These are phyloP conservation scores for Guyanaporus albipodus DNA, from an alignment of 768 basidiomycete species.

Conservation along the genomic window DNA sequence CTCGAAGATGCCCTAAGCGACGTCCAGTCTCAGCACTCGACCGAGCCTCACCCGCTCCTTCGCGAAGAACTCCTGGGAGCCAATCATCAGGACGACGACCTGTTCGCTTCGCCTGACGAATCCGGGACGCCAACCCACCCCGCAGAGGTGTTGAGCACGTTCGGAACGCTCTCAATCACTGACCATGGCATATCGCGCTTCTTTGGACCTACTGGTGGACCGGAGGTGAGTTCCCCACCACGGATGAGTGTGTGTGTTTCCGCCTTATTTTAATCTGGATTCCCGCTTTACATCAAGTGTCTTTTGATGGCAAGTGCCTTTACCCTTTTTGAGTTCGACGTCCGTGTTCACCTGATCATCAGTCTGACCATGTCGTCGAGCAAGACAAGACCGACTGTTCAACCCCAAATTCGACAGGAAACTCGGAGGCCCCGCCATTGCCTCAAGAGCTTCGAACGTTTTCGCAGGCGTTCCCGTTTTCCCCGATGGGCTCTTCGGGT, in stretches of 20 bases:
- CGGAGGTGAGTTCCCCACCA: slow-evolving; percentile 47
- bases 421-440: slow-evolving; percentile 28
- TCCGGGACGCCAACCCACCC: slow-evolving; percentile 12
- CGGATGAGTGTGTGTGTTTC: slow-evolving; percentile 6
- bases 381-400: slow-evolving; percentile 16
- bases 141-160: slow-evolving; percentile 49
- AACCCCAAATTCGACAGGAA: slow-evolving; percentile 25
- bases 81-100: slow-evolving; percentile 29
- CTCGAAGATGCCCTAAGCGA: slow-evolving; percentile 58
- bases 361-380: slow-evolving; percentile 24
- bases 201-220: slow-evolving; percentile 65
- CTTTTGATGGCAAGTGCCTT: slow-evolving; percentile 30
- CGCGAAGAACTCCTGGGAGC: slow-evolving; percentile 45
- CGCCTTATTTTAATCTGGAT: slow-evolving; percentile 8
- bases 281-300: slow-evolving; percentile 25
- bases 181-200: slow-evolving; percentile 60
- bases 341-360: slow-evolving; percentile 9
- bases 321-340: background rate
- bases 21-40: slow-evolving; percentile 48
- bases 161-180: slow-evolving; percentile 58
- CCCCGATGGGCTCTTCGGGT: slow-evolving; percentile 47
- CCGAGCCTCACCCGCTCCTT: slow-evolving; percentile 58
- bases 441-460: slow-evolving; percentile 41
- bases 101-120: slow-evolving; percentile 25
- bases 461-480: slow-evolving; percentile 61